These are phyloP conservation scores for Pilasporangium apinafurcum DNA, from an alignment of 352 stramenopile genomes.

Conservation along the genomic window DNA sequence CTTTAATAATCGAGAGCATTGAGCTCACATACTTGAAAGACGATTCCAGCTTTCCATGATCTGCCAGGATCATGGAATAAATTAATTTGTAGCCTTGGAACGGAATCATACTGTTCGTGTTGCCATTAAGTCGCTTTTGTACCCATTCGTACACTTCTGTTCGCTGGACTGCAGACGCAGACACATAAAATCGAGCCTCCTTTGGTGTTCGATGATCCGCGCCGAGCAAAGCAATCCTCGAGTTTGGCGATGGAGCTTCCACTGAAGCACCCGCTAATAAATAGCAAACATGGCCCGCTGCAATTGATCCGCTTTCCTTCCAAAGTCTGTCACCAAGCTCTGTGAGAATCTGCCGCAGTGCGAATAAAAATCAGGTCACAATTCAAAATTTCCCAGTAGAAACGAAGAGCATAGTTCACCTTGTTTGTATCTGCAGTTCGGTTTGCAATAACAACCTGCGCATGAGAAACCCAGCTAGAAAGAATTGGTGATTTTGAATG, in stretches of 20 bases:
- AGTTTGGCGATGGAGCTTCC: constrained; percentile 66
- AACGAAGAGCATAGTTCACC: constrained; percentile 12
- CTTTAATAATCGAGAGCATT: constrained; percentile 76
- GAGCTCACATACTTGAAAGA: constrained; percentile 85
- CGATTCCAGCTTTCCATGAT: constrained; percentile 78
- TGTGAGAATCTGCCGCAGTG: constrained; percentile 41
- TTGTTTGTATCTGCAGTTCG: constrained; percentile 75
- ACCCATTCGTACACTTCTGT: constrained; percentile 86
- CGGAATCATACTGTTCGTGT: constrained; percentile 59
- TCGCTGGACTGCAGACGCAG: constrained; percentile 61
- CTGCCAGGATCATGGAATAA: constrained; percentile 79
- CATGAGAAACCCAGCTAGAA: constrained; percentile 69
- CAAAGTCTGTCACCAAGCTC: constrained; percentile 81
- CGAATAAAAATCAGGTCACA: not conserved
- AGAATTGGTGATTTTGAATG: constrained; percentile 48
- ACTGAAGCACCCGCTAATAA: constrained; percentile 62
- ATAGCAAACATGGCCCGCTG: constrained; percentile 79
- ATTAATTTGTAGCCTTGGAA: constrained; percentile 90
- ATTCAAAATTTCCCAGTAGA: not conserved
- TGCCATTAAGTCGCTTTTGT: constrained; percentile 51
- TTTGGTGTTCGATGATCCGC: constrained; percentile 61
- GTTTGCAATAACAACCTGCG: constrained; percentile 78
- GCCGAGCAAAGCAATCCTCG: constrained; percentile 78
- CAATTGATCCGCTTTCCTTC: constrained; percentile 55
- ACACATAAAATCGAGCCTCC: constrained; percentile 82